Evolutionary conservation across 768 basidiomycete species (phyloP).

Genomic region (Hysterangium stoloniferum): DNA sequence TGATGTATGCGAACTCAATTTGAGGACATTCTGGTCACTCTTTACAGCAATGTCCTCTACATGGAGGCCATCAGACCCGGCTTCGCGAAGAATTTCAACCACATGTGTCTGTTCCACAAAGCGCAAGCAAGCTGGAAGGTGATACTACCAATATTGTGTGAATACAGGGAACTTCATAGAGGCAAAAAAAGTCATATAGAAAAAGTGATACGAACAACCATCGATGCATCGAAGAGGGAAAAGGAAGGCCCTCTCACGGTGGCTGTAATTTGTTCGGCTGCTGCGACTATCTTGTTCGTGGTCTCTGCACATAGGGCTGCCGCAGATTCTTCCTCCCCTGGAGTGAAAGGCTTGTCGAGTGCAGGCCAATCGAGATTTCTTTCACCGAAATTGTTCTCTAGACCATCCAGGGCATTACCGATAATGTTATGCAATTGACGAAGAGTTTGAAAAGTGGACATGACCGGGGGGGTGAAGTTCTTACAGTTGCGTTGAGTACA

Average conservation of each 20-base stretch:
- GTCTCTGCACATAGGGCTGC: conserved; percentile 19
- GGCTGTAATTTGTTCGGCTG: conserved; percentile 20
- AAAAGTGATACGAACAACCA: conserved; percentile 34
- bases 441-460: no score
- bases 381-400: no score
- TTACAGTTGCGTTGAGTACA: no score
- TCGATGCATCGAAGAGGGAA: background rate
- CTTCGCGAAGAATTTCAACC: conserved; percentile 15
- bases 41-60: conserved; percentile 28
- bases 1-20: conserved; percentile 25
- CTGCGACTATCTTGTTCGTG: conserved; percentile 15
- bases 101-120: conserved; percentile 11
- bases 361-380: no score
- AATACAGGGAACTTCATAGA: background rate
- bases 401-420: no score
- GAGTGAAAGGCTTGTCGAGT: conserved; percentile 39
- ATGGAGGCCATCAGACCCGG: conserved; percentile 13
- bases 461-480: no score
- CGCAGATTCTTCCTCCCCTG: conserved; percentile 41
- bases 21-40: conserved; percentile 23
- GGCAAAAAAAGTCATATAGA: no score
- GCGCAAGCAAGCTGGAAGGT: conserved; percentile 7
- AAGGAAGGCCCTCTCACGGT: conserved; percentile 16
- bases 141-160: conserved; percentile 9
- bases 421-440: no score